Conservation (phyloP, 2,329 filamentous ascomycete species). For the Fusarium secorum region DNA sequence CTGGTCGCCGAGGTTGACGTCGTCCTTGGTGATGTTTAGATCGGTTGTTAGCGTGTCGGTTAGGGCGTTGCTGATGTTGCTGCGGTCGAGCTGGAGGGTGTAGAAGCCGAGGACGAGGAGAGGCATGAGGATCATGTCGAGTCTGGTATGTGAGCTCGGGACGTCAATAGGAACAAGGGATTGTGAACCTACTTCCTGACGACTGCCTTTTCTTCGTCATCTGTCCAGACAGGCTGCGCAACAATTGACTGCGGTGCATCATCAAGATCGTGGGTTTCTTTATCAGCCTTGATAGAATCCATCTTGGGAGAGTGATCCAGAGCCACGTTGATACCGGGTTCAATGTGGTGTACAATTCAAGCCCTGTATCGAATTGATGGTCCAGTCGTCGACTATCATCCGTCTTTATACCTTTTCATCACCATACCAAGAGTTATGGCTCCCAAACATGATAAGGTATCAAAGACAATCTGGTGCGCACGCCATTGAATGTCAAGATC, state of each 20-base stretch:
- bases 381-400: too few relatives aligned
- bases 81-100: slow-evolving; percentile 51
- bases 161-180: fast-evolving
- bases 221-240: slow-evolving; percentile 15
- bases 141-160: not conserved
- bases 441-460: not conserved
- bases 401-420: not conserved
- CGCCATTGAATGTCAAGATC: slow-evolving; percentile 3
- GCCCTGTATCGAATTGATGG: not conserved
- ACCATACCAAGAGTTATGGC: not conserved
- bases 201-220: slow-evolving; percentile 5
- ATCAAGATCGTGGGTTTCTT: not conserved
- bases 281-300: not conserved
- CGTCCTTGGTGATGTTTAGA: slow-evolving; percentile 56
- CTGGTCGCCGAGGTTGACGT: slow-evolving; percentile 59
- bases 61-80: slow-evolving; percentile 55
- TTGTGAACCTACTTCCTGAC: slow-evolving; percentile 33
- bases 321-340: not conserved
- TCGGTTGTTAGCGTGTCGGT: slow-evolving; percentile 59
- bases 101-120: slow-evolving; percentile 57
- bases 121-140: slow-evolving; percentile 53
- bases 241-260: not conserved
- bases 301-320: not conserved
- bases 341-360: not conserved
- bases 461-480: not conserved